Evolutionary conservation across 2,329 filamentous ascomycete species (phyloP), one percentile per base, ranked within the genome.

Genomic region (Lachnellula cervina): DNA sequence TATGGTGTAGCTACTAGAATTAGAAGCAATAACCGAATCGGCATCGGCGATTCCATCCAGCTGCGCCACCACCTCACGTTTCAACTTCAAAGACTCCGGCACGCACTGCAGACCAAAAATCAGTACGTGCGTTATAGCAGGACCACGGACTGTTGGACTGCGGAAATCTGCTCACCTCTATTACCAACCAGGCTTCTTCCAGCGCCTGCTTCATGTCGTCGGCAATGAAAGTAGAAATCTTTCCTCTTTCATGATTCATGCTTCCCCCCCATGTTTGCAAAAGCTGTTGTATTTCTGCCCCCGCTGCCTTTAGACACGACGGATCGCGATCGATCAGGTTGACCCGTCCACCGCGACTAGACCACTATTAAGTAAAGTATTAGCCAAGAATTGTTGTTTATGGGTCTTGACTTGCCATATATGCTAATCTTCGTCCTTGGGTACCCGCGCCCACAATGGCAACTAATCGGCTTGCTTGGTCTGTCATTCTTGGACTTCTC

Each of bases 1-100:
- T 19, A 75, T 76, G 3, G 70, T 69, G 56, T 74, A 76, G 48
- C 75, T 77, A 60, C 76, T 77, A 1, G 76, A 77, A 53, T 78
- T 78, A 0, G 76, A 76, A 0, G 75, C 75, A 52, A 78, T 71
- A 8, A 77, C 74, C 0, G 71, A 71, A 0, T 69, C 64, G 1
- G 63, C 52, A 1, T 66, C 59, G 0, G 75, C 70, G 2, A 72
- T 49, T 2, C 64, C 56, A 59, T 77, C 75, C 4, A 78, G 66
- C 37, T 76, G 59, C 1, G 58, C 34, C 14, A 78, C 67, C 5
- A 76, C 64, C 3, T 67, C 61, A 42, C 64, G 67, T 59, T 78
- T 78, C 13, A 76, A 58, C 0, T 64, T 42, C 11, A 78, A 60
- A 40, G 67, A 68, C 58, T 78, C 76, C 0, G 76, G 75, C 3